Conservation (phyloP, 805 yeast genomes). For the Naumovozyma baii region DNA sequence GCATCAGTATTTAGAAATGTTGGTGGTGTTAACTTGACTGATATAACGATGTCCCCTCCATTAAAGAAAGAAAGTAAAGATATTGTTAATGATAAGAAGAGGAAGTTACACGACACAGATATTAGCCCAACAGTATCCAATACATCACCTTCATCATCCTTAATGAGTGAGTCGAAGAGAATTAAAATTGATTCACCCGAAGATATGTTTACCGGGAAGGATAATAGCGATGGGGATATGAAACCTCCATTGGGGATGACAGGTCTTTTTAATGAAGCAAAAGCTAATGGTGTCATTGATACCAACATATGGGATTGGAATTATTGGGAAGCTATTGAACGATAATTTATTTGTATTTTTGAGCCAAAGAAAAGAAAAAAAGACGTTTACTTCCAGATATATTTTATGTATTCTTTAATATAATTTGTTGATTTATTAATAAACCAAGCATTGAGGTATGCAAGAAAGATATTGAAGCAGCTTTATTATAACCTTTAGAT, state of each 20-base stretch:
- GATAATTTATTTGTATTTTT: no score
- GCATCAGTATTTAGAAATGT: slow-evolving; percentile 18
- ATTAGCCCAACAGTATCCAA: slow-evolving; percentile 18
- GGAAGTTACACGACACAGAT: slow-evolving; percentile 19
- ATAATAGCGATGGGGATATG: slow-evolving; percentile 7
- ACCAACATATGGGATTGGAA: slow-evolving; percentile 27
- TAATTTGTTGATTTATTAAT: no score
- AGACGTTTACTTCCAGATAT: no score
- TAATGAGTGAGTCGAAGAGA: slow-evolving; percentile 29
- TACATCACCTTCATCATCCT: slow-evolving; percentile 18
- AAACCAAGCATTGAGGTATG: no score
- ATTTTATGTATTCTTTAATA: no score
- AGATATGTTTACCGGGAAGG: slow-evolving; percentile 19
- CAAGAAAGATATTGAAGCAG: no score
- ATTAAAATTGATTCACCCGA: slow-evolving; percentile 29
- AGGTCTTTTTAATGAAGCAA: no score
- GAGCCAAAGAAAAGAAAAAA: no score
- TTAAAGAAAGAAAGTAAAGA: slow-evolving; percentile 1
- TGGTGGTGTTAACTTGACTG: slow-evolving; percentile 12
- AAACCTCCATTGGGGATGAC: neutral
- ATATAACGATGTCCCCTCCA: slow-evolving; percentile 1
- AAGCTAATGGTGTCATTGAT: slow-evolving; percentile 1
- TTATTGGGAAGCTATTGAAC: slow-evolving; percentile 15
- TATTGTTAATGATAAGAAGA: slow-evolving; percentile 13
- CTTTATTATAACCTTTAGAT: no score